Percentiles rank a stretch among this genome's conserved stretches.
Evolutionary conservation across 192 early-diverging fungal genomes (phyloP).

Genomic region (Radiomyces spectabilis): DNA sequence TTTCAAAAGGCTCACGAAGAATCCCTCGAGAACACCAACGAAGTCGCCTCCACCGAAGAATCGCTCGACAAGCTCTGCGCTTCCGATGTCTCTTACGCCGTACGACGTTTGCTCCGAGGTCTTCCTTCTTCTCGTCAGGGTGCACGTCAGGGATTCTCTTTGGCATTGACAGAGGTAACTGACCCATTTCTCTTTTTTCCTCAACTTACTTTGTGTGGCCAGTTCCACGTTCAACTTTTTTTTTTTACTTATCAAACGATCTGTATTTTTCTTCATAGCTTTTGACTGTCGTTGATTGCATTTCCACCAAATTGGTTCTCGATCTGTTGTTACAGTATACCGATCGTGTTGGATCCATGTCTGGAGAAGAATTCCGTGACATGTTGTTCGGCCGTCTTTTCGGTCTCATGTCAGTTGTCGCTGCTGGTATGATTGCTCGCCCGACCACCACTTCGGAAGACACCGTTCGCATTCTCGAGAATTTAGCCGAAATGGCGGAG

Average conservation of each 20-base stretch:
- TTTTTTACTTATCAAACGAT: not conserved
- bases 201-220: not conserved
- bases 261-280: no score
- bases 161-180: conserved; percentile 79
- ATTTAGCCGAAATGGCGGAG: conserved; percentile 57
- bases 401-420: conserved; percentile 74
- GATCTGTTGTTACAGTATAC: conserved; percentile 65
- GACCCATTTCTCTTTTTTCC: not conserved
- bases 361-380: conserved; percentile 84
- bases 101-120: conserved; percentile 84
- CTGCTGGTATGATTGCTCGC: conserved; percentile 68
- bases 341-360: conserved; percentile 56
- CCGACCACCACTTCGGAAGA: conserved; percentile 60
- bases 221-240: not conserved
- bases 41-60: conserved; percentile 48
- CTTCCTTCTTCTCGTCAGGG: conserved; percentile 78
- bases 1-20: conserved; percentile 23
- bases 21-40: not conserved
- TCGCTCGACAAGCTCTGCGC: conserved; percentile 58
- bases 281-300: conserved; percentile 30
- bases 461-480: conserved; percentile 57
- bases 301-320: conserved; percentile 52
- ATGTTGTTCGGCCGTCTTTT: conserved; percentile 89
- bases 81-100: conserved; percentile 78
- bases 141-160: conserved; percentile 91